These are phyloP conservation scores for Talinum fruticosum DNA, from an alignment of 148 eudicot genomes.

Conservation along the genomic window DNA sequence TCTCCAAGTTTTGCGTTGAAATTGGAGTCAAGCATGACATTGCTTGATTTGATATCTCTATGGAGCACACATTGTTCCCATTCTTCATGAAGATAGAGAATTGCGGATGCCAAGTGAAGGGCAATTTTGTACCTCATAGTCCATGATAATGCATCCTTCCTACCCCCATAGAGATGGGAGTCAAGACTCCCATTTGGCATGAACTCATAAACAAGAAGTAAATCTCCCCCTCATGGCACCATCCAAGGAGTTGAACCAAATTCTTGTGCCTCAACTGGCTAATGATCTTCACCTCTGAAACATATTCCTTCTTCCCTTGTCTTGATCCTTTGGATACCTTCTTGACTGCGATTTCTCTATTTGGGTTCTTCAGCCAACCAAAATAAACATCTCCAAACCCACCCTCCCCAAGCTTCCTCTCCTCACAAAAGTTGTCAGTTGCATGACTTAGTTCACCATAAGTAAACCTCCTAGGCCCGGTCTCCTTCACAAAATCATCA, in stretches of 20 bases:
- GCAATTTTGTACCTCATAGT: conserved; percentile 32
- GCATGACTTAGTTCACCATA: conserved; percentile 19
- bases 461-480: not conserved
- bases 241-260: conserved; percentile 36
- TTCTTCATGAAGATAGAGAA: conserved; percentile 49
- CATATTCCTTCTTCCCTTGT: conserved; percentile 38
- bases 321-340: conserved; percentile 28
- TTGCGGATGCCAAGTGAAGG: conserved; percentile 43
- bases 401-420: conserved; percentile 33
- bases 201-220: too few relatives aligned
- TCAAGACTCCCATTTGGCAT: conserved; percentile 38
- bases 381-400: conserved; percentile 42
- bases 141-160: conserved; percentile 7
- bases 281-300: conserved; percentile 31
- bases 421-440: conserved; percentile 21
- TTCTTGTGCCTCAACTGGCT: conserved; percentile 30
- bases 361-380: conserved; percentile 14
- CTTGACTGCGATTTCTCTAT: conserved; percentile 24
- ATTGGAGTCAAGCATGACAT: conserved; percentile 45
- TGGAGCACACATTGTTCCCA: conserved; percentile 55
- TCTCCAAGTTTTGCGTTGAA: conserved; percentile 48
- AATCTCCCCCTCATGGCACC: conserved; percentile 43
- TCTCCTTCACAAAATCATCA: not conserved
- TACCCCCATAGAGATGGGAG: conserved; percentile 20
- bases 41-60: conserved; percentile 52